Evolutionary conservation across 441 rosid genomes (phyloP).

Genomic region (Biscutella auriculata): DNA sequence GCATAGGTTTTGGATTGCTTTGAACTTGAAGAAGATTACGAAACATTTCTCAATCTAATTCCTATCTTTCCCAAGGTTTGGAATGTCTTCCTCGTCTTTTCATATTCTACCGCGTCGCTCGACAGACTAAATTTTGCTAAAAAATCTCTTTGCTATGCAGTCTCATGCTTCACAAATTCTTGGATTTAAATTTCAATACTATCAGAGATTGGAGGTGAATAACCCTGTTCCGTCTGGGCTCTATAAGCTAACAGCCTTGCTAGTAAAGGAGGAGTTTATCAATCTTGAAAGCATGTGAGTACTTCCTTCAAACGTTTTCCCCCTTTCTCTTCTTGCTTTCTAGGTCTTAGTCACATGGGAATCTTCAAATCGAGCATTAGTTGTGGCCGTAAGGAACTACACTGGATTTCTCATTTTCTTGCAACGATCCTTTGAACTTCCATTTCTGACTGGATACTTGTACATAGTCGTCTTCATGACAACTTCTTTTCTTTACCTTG

Average conservation of each 20-base stretch:
- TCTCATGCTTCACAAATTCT: slow-evolving; percentile 99
- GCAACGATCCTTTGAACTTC: not conserved
- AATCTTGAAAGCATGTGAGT: slow-evolving; percentile 95
- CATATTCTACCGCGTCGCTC: not conserved
- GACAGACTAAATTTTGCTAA: slow-evolving; percentile 9
- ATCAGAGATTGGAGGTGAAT: slow-evolving; percentile 86
- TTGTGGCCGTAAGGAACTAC: not conserved
- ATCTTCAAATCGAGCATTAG: not conserved
- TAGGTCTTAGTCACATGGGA: not conserved
- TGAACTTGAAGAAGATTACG: slow-evolving; percentile 77
- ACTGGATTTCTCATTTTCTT: not conserved
- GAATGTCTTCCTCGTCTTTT: slow-evolving; percentile 10
- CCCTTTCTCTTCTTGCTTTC: not conserved
- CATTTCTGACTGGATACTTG: not conserved
- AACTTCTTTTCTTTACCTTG: slow-evolving; percentile 1
- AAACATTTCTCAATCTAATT: slow-evolving; percentile 67
- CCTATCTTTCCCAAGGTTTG: slow-evolving; percentile 96
- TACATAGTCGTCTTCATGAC: not conserved
- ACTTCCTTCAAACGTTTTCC: not conserved
- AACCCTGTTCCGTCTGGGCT: slow-evolving; percentile 83
- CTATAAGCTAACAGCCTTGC: slow-evolving; percentile 82
- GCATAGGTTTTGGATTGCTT: slow-evolving; percentile 89
- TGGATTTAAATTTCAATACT: slow-evolving; percentile 97
- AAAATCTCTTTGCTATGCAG: slow-evolving; percentile 38
- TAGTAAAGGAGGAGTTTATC: slow-evolving; percentile 90